These are phyloP conservation scores for Oryza longistaminata DNA, from an alignment of 176 grass and related monocot genomes.

Conservation along the genomic window DNA sequence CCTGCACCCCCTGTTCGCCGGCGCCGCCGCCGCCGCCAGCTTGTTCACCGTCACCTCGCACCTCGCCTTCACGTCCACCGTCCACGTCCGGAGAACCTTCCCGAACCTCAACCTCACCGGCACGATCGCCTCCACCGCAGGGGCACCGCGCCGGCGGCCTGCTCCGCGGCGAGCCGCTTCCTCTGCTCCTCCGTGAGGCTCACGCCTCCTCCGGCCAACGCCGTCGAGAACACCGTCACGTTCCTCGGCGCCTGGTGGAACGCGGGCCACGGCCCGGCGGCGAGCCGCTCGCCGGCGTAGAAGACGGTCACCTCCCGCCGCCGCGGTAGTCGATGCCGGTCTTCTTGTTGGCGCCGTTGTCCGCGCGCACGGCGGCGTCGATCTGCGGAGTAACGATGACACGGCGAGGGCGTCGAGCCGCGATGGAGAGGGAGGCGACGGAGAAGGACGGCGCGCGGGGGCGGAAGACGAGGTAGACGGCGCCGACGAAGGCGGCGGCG, in stretches of 20 bases:
- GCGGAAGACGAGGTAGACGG: conserved; percentile 59
- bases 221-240: conserved; percentile 46
- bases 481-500: conserved; percentile 24
- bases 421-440: conserved; percentile 51
- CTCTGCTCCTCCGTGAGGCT: conserved; percentile 30
- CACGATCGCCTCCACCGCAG: conserved; percentile 43
- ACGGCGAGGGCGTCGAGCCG: conserved; percentile 34
- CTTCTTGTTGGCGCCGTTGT: conserved; percentile 62
- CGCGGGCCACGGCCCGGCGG: conserved; percentile 58
- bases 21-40: conserved; percentile 30
- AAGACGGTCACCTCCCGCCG: conserved; percentile 48
- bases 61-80: conserved; percentile 55
- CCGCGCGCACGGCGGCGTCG: conserved; percentile 52
- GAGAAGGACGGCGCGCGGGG: conserved; percentile 69
- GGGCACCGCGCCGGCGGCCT: conserved; percentile 43
- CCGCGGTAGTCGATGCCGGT: conserved; percentile 62
- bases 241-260: conserved; percentile 66
- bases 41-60: conserved; percentile 71
- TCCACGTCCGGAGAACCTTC: conserved; percentile 61
- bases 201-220: conserved; percentile 28
- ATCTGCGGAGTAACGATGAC: conserved; percentile 32
- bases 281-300: conserved; percentile 52
- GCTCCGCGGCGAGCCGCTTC: conserved; percentile 1
- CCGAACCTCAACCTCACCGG: conserved; percentile 57
- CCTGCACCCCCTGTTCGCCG: conserved; percentile 29